A percentile compares a stretch with the other conserved stretches of the same genome.
Evolutionary conservation across 441 rosid species (phyloP).

Genomic region (Populus hybrid): DNA sequence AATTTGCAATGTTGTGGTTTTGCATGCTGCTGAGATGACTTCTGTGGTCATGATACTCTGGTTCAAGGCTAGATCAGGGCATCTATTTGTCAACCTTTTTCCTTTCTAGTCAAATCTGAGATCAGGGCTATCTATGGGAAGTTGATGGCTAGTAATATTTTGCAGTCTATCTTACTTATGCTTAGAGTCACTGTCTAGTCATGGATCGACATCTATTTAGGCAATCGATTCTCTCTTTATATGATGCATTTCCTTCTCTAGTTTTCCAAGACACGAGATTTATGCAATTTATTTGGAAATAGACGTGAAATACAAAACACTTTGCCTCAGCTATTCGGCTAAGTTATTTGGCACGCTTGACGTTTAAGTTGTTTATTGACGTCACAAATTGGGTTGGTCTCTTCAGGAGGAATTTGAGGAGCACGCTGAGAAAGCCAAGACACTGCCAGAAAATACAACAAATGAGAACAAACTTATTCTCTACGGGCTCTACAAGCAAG

Average conservation of each 20-base stretch:
- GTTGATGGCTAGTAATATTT: too few relatives aligned
- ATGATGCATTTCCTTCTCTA: background rate
- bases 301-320: background rate
- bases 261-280: background rate
- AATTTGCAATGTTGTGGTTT: background rate
- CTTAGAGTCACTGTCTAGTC: too few relatives aligned
- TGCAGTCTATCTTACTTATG: too few relatives aligned
- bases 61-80: background rate
- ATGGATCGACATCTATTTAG: background rate
- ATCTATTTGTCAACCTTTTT: background rate
- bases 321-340: background rate
- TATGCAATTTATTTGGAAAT: background rate
- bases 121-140: background rate
- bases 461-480: constrained; percentile 24
- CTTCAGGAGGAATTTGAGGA: constrained; percentile 30
- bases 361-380: background rate
- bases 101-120: background rate
- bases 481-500: constrained; percentile 37
- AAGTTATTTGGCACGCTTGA: background rate
- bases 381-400: background rate
- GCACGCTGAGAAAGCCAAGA: constrained; percentile 27
- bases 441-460: constrained; percentile 16
- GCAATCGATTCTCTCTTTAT: background rate
- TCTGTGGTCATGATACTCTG: too few relatives aligned
- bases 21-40: too few relatives aligned